Conservation (phyloP, 768 basidiomycete species). For the Collybiopsis confluens region DNA sequence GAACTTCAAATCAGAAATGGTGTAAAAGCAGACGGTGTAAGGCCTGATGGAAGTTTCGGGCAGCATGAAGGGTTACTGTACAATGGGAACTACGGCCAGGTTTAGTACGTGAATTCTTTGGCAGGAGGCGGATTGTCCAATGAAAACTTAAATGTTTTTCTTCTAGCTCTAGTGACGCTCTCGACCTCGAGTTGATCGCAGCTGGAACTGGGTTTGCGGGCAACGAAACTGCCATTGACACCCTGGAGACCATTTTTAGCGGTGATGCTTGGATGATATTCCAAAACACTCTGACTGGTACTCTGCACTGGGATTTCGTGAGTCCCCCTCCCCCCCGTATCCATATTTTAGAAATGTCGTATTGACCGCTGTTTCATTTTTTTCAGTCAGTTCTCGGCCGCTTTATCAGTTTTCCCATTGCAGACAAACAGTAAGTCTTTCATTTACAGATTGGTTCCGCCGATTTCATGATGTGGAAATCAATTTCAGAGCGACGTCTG, state of each 20-base stretch:
- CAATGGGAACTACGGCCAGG: slow-evolving; percentile 67
- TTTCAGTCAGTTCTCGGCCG: slow-evolving; percentile 57
- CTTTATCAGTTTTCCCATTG: slow-evolving; percentile 64
- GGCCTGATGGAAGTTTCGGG: slow-evolving; percentile 46
- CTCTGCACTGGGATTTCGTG: slow-evolving; percentile 72
- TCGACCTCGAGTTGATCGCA: slow-evolving; percentile 57
- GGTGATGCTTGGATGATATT: slow-evolving; percentile 72
- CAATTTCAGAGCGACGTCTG: slow-evolving; percentile 33
- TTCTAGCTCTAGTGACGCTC: slow-evolving; percentile 54
- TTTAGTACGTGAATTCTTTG: slow-evolving; percentile 27
- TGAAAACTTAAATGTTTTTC: too few species aligned
- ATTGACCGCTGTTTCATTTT: too few species aligned
- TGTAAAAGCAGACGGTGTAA: slow-evolving; percentile 56
- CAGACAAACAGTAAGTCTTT: slow-evolving; percentile 35
- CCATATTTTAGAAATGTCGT: slow-evolving; percentile 5
- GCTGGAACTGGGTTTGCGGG: slow-evolving; percentile 58
- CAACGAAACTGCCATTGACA: slow-evolving; percentile 31
- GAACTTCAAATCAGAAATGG: slow-evolving; percentile 48
- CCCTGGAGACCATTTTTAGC: slow-evolving; percentile 52
- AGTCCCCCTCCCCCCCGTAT: slow-evolving; percentile 19
- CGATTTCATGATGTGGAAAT: not conserved
- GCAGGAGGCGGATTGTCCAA: too few species aligned
- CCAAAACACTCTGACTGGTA: slow-evolving; percentile 48
- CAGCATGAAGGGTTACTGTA: slow-evolving; percentile 66
- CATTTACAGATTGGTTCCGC: not conserved